Percentiles rank a stretch among this genome's conserved stretches.
Conservation (phyloP, 495 filamentous ascomycete species). For the Jackrogersella minutella region DNA sequence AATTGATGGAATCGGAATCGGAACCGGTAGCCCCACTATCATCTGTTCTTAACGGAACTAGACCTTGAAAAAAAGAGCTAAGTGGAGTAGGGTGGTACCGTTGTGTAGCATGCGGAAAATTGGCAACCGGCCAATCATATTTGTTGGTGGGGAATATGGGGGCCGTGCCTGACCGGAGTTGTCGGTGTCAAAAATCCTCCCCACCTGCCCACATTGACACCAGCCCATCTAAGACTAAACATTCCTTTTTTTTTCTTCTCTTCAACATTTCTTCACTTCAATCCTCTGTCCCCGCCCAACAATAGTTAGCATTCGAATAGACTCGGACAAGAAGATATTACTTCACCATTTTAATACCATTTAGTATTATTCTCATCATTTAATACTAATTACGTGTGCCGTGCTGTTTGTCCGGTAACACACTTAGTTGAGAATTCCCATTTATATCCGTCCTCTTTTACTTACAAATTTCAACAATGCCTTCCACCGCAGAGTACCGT, state of each 20-base stretch:
- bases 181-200: conserved; percentile 20
- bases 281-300: conserved; percentile 12
- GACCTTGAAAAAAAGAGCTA: neutral
- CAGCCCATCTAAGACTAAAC: too few relatives aligned
- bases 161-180: conserved; percentile 2
- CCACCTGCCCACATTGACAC: conserved; percentile 7
- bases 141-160: neutral
- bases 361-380: neutral
- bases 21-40: neutral
- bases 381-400: neutral
- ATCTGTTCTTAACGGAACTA: neutral
- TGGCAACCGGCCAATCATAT: neutral
- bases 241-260: conserved; percentile 8
- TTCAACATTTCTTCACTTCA: conserved; percentile 12
- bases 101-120: neutral
- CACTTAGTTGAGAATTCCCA: conserved; percentile 11
- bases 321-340: too few relatives aligned
- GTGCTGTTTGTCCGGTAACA: neutral
- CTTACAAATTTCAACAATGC: conserved; percentile 17
- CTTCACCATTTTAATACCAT: neutral
- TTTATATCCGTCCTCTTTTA: neutral
- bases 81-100: neutral
- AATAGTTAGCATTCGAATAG: conserved; percentile 10
- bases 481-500: conserved; percentile 36
- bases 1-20: neutral